Evolutionary conservation across 2,329 filamentous ascomycete species (phyloP).

Genomic region (Metarhizium rileyi): DNA sequence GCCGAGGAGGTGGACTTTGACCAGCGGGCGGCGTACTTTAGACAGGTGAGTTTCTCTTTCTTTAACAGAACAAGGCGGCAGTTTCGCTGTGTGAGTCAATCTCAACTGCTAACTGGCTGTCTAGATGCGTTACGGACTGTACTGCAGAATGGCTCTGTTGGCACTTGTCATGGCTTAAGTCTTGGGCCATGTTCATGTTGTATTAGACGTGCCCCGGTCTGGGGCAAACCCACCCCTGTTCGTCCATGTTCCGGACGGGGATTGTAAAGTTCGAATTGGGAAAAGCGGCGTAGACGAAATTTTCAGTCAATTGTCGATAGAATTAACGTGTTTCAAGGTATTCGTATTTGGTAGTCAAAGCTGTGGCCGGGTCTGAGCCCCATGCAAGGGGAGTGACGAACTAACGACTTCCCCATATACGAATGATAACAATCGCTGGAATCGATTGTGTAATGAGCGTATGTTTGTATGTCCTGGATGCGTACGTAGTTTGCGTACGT

Average conservation of each 20-base stretch:
- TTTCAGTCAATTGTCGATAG: conserved; percentile 2
- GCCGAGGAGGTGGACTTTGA: conserved; percentile 96
- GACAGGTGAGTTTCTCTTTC: conserved; percentile 68
- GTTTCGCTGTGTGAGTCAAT: too few relatives aligned
- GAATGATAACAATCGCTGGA: conserved; percentile 4
- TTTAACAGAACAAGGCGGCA: background rate
- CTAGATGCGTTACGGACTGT: conserved; percentile 95
- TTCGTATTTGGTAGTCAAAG: conserved; percentile 2
- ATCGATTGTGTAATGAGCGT: conserved; percentile 6
- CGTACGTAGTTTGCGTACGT: background rate
- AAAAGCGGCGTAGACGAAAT: conserved; percentile 3
- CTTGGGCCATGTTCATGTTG: conserved; percentile 1
- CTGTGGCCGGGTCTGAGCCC: background rate
- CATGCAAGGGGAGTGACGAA: background rate
- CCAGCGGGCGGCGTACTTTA: conserved; percentile 92
- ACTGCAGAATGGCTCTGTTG: conserved; percentile 94
- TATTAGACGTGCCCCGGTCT: background rate
- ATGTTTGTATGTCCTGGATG: background rate
- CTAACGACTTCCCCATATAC: background rate
- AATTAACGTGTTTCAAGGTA: conserved; percentile 3
- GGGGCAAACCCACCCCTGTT: background rate
- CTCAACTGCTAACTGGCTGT: background rate
- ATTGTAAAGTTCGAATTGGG: background rate
- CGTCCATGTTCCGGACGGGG: background rate
- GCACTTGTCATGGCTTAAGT: conserved; percentile 70